Evolutionary conservation across 768 basidiomycete species (phyloP), one percentile per base, ranked within the genome.

Genomic region (Exsudoporus frostii): DNA sequence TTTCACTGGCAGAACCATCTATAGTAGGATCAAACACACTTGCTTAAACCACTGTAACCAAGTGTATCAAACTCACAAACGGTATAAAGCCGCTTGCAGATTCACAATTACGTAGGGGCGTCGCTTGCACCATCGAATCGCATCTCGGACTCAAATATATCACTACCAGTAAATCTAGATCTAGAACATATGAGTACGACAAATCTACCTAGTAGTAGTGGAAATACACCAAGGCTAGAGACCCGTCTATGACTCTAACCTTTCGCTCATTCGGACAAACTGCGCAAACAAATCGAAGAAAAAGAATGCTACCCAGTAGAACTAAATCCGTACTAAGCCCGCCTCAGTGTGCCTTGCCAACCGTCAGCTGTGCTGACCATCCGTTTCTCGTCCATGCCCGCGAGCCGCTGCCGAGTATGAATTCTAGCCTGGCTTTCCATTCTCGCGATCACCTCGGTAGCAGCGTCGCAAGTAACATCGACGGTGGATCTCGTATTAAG

Each of bases 221-320:
- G 14, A 27, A 27, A 27, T 10, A 50, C 15, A 17, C 24, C 14
- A 15, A 47, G 22, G 30, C 22, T 30, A 22, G 30, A 29, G 30
- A 27, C 17, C 42, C 25, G 7, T 34, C 6, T 34, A 17, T 34
- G 4, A 14, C 34, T 17, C 34, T 3, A 17, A 4, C 43, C 19
- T 20, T 45, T 20, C 25, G 20, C 10, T 19, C 0, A 34, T 34
- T 17, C 33, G 7, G 33, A 24, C 30, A 22, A n/a, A 30, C 11
- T 34, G 37, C 33, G 17, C 25, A 45, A 43, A 64, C 61, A 64
- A 64, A 64, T 66, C 63, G 42, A 64, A n/a, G 8, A 50, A 37
- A n/a, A 44, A 41, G 10, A 44, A 54, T 1, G 1, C 24, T 15
- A 33, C 20, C n/a, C 15, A 29, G 5, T 8, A 4, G 4, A 30